Evolutionary conservation across 768 basidiomycete species (phyloP).

Genomic region (Artomyces pyxidatus): DNA sequence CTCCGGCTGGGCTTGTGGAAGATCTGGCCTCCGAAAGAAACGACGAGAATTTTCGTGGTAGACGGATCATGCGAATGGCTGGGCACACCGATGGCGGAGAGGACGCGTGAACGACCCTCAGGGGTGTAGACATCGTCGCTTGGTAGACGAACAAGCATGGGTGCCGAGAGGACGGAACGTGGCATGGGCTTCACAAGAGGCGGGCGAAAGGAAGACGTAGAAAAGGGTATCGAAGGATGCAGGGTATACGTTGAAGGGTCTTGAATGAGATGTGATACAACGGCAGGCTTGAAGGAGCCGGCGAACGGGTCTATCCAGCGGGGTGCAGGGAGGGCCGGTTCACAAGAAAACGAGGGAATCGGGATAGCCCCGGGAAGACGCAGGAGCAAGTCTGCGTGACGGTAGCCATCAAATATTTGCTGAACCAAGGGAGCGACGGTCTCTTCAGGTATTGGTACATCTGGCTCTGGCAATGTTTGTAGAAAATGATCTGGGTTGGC

Average conservation of each 20-base stretch:
- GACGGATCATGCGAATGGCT: slow-evolving; percentile 35
- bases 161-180: slow-evolving; percentile 41
- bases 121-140: slow-evolving; percentile 40
- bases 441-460: slow-evolving; percentile 43
- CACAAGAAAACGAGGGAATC: slow-evolving; percentile 57
- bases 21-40: slow-evolving; percentile 76
- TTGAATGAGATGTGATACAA: slow-evolving; percentile 34
- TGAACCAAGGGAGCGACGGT: slow-evolving; percentile 52
- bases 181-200: slow-evolving; percentile 18
- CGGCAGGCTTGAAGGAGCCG: slow-evolving; percentile 37
- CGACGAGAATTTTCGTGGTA: slow-evolving; percentile 55
- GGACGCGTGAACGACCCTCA: slow-evolving; percentile 44
- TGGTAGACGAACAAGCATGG: slow-evolving; percentile 64
- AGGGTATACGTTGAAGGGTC: slow-evolving; percentile 25
- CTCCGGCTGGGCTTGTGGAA: slow-evolving; percentile 49
- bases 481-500: not conserved
- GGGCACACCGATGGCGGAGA: slow-evolving; percentile 54
- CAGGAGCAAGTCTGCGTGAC: slow-evolving; percentile 62
- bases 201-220: slow-evolving; percentile 7
- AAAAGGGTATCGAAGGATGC: slow-evolving; percentile 37
- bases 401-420: slow-evolving; percentile 58
- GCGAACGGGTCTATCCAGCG: slow-evolving; percentile 50
- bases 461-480: slow-evolving; percentile 18
- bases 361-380: slow-evolving; percentile 69
- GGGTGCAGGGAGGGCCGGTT: slow-evolving; percentile 49